Conservation (phyloP, 805 yeast species). For the Myxozyma udenii region DNA sequence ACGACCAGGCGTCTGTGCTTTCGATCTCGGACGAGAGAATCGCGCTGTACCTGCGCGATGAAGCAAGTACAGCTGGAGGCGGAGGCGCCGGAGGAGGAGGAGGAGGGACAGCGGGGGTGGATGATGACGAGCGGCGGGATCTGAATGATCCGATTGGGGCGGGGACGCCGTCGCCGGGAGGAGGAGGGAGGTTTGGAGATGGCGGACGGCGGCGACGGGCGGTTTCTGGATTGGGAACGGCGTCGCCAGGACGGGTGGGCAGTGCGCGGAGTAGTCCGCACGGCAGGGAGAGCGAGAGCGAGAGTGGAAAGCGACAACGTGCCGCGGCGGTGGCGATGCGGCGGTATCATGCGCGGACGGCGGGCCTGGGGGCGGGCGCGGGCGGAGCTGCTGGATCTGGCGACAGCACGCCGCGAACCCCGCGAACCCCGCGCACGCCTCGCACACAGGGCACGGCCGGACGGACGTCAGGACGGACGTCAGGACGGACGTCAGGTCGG, state of each 20-base stretch:
- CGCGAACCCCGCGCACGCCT: constrained; percentile 4
- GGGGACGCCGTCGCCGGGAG: constrained; percentile 6
- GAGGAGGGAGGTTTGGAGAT: background rate
- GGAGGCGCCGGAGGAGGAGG: constrained; percentile 4
- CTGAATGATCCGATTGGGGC: constrained; percentile 27
- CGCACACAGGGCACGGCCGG: constrained; percentile 1
- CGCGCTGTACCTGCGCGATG: constrained; percentile 59
- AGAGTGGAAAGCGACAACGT: background rate
- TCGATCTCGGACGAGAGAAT: constrained; percentile 65
- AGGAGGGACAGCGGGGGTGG: constrained; percentile 7
- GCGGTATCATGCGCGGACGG: constrained; percentile 15
- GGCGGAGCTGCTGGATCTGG: background rate
- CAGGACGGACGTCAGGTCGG: background rate
- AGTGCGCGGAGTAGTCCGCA: background rate
- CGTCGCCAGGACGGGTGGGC: background rate
- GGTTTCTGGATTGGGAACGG: background rate
- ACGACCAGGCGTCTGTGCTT: constrained; percentile 53
- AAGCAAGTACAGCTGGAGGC: constrained; percentile 30
- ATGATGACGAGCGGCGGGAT: constrained; percentile 7
- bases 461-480: background rate
- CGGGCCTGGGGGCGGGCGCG: background rate
- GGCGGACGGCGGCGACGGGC: constrained; percentile 5
- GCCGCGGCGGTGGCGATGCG: constrained; percentile 18
- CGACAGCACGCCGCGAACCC: background rate
- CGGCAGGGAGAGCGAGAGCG: background rate